Percentiles rank a stretch among this genome's conserved stretches.
Evolutionary conservation across 139 green algal genomes (phyloP).

Genomic region (Limnomonas spitsbergensis): DNA sequence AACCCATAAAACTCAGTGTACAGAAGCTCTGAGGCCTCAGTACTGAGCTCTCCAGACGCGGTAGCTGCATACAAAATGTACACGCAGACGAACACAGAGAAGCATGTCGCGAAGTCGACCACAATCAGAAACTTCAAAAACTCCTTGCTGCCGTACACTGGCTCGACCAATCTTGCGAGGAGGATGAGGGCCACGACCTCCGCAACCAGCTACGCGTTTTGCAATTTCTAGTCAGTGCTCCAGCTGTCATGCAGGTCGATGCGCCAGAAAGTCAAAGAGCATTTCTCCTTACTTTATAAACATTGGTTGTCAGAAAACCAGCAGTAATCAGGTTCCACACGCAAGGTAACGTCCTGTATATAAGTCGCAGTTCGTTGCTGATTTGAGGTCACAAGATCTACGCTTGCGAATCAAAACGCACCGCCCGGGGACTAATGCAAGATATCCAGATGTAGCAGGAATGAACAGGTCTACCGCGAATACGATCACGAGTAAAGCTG

Average conservation of each 20-base stretch:
- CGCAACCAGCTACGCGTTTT: constrained; percentile 64
- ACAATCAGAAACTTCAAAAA: constrained; percentile 76
- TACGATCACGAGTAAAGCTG: constrained; percentile 31
- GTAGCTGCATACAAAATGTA: constrained; percentile 58
- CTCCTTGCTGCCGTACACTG: constrained; percentile 75
- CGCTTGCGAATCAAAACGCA: constrained; percentile 1
- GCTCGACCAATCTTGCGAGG: constrained; percentile 77
- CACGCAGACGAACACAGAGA: constrained; percentile 60
- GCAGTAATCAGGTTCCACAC: constrained; percentile 59
- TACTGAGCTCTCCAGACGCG: constrained; percentile 8
- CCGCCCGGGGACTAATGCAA: constrained; percentile 56
- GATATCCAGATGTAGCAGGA: constrained; percentile 32
- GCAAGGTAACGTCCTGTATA: constrained; percentile 42
- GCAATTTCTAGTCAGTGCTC: too few species aligned
- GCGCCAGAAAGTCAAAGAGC: too few species aligned
- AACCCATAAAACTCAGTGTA: constrained; percentile 80
- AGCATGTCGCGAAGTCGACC: constrained; percentile 43
- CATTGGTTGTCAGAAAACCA: constrained; percentile 43
- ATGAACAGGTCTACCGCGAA: constrained; percentile 33
- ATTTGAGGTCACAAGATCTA: neutral
- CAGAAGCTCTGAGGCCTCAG: constrained; percentile 6
- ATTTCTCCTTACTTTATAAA: constrained; percentile 42
- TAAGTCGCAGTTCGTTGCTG: neutral
- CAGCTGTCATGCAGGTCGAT: too few species aligned
- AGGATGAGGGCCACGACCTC: constrained; percentile 61